A percentile compares a stretch with the other conserved stretches of the same genome.
Conservation (phyloP, 2,329 filamentous ascomycete species). For the Blumeria graminis region DNA sequence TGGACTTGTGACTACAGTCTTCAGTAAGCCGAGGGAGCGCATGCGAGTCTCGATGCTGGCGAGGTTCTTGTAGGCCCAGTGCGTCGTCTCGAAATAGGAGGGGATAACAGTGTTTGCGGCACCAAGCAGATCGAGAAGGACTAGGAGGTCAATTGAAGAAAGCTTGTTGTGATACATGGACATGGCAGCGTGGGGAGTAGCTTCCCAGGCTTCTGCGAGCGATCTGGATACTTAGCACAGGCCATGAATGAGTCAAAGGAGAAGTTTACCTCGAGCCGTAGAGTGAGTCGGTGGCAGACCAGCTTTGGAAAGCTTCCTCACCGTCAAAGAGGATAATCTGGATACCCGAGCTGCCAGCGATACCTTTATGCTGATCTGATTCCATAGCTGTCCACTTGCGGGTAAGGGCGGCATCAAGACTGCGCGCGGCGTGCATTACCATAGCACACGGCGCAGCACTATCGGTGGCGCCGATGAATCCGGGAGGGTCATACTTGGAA, state of each 20-base stretch:
- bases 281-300: slow-evolving; percentile 61
- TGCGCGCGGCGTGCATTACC: slow-evolving; percentile 63
- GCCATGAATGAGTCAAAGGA: neutral
- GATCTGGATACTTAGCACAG: slow-evolving; percentile 20
- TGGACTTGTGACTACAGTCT: slow-evolving; percentile 26
- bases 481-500: slow-evolving; percentile 51
- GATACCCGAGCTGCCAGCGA: slow-evolving; percentile 59
- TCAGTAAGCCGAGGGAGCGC: slow-evolving; percentile 39
- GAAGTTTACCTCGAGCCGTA: slow-evolving; percentile 55
- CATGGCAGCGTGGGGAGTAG: slow-evolving; percentile 38
- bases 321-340: slow-evolving; percentile 83
- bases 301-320: slow-evolving; percentile 70
- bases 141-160: slow-evolving; percentile 61
- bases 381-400: slow-evolving; percentile 60
- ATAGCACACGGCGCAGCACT: slow-evolving; percentile 89
- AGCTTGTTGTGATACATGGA: slow-evolving; percentile 56
- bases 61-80: slow-evolving; percentile 75
- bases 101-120: slow-evolving; percentile 42
- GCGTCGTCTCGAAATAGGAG: slow-evolving; percentile 72
- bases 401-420: slow-evolving; percentile 55
- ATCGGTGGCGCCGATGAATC: slow-evolving; percentile 84
- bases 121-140: slow-evolving; percentile 79
- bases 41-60: slow-evolving; percentile 51
- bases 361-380: slow-evolving; percentile 26
- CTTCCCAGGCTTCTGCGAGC: slow-evolving; percentile 63